phyloP scores from a whole-genome alignment of 2,329 filamentous ascomycete species.

The Ascomycota sp. region DNA sequence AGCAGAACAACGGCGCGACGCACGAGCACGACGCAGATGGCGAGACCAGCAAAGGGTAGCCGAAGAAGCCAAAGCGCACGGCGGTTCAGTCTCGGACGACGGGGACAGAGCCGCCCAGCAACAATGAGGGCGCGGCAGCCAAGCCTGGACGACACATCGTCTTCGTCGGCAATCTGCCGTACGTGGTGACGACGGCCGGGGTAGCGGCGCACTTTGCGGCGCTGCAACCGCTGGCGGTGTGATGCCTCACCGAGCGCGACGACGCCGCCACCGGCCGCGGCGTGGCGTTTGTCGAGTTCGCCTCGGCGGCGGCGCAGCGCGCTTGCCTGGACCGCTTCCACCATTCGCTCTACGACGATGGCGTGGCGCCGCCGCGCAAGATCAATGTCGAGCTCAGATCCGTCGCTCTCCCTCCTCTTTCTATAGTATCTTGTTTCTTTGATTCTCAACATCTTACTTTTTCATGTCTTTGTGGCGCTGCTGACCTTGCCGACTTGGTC shows the following conservation, averaged over 20 bases:
- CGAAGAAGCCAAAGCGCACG: constrained; percentile 7
- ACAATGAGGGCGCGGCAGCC: constrained; percentile 2
- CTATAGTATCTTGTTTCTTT: neutral
- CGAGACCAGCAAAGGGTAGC: constrained; percentile 6
- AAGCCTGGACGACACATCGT: constrained; percentile 11
- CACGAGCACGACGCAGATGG: constrained; percentile 1
- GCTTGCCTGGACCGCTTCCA: constrained; percentile 82
- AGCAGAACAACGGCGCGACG: constrained; percentile 2
- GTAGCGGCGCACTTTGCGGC: constrained; percentile 61
- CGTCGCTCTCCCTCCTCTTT: constrained; percentile 13
- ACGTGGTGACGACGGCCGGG: constrained; percentile 49
- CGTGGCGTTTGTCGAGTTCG: constrained; percentile 79
- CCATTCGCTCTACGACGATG: constrained; percentile 54
- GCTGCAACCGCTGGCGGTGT: constrained; percentile 28
- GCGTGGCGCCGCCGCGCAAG: constrained; percentile 36
- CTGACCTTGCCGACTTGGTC: neutral
- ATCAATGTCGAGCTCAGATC: constrained; percentile 89
- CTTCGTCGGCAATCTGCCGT: constrained; percentile 61
- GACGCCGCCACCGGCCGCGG: constrained; percentile 45
- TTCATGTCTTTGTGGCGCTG: no score
- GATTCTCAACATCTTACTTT: no score
- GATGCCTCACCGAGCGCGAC: constrained; percentile 49
- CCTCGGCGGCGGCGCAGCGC: constrained; percentile 72
- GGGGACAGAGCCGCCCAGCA: constrained; percentile 4
- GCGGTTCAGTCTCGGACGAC: constrained; percentile 6